Base-by-base conservation (phyloP, 179 eudicot genomes). In the Gypsophila paniculata region DNA sequence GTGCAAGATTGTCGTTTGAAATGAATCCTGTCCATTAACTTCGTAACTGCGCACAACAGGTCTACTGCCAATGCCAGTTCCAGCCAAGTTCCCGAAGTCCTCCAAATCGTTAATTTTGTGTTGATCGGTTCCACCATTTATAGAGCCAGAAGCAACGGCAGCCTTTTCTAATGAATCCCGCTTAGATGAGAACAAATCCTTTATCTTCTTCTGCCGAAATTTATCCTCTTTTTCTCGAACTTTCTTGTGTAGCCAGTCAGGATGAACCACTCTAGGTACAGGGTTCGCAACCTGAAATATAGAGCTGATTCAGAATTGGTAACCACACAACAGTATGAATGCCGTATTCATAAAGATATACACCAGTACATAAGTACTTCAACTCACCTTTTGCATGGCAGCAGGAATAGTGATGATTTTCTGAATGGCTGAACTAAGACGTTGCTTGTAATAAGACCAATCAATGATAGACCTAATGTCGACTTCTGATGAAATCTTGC, bases 371-470 rank as follows among this genome's bases (percentile, higher is more conserved):
- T 32, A 72, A 51, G 75, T 12, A 73, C 53, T 64, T 39, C 76
- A 59, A 32, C 64, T 74, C 74, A 93, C 98, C 98, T 93, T 93
- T 81, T 93, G 98, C 98, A 93, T 93, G 51, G 97, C 98, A 80
- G 98, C 98, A 69, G 98, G 98, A 83, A 93, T 93, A 65, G 97
- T 91, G 72, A 93, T 86, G 65, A 89, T 93, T 79, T 93, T 93
- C 71, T 93, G 98, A 80, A 93, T 93, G 61, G 98, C 81, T 61
- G 98, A 93, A 78, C 98, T 78, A 65, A 93, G 90, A 62, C 98
- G 86, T 78, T 93, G 98, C 80, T 86, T 93, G 85, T 93, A 93
- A 75, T 93, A 93, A 71, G 98, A 89, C 98, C 98, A 93, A 84
- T 93, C 98, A 67, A 93, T 83, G 68, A 93, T 93, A 72, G 97